A percentile compares a stretch with the other conserved stretches of the same genome.
These are phyloP conservation scores for Orbilia ellipsospora DNA, from an alignment of 2,329 filamentous ascomycete genomes.

Conservation along the genomic window DNA sequence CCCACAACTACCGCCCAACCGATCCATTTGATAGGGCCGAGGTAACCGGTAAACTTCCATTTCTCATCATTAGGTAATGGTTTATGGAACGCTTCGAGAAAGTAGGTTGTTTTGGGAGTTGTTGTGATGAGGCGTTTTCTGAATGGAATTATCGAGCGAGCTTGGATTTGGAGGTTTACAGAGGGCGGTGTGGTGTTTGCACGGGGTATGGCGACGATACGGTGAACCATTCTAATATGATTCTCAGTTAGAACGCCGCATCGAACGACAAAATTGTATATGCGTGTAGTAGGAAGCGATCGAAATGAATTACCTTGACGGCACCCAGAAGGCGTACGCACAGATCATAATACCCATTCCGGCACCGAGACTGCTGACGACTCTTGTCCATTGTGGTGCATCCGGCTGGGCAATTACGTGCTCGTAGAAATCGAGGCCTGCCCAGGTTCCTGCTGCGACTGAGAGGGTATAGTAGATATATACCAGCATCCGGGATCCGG, in stretches of 20 bases:
- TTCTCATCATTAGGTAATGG: neutral
- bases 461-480: slow-evolving; percentile 49
- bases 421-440: slow-evolving; percentile 36
- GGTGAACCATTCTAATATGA: slow-evolving; percentile 28
- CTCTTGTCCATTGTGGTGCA: slow-evolving; percentile 41
- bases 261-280: neutral
- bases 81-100: slow-evolving; percentile 35
- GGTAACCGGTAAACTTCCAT: slow-evolving; percentile 43
- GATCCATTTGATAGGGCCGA: slow-evolving; percentile 46
- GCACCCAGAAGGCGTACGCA: slow-evolving; percentile 48
- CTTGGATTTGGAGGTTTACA: slow-evolving; percentile 39
- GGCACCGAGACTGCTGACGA: slow-evolving; percentile 22
- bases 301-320: slow-evolving; percentile 28
- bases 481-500: slow-evolving; percentile 32
- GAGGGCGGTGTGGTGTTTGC: slow-evolving; percentile 13
- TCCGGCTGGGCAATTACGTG: slow-evolving; percentile 36
- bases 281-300: neutral
- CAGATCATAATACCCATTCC: slow-evolving; percentile 50
- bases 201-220: slow-evolving; percentile 36
- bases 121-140: slow-evolving; percentile 23
- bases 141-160: slow-evolving; percentile 47
- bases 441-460: slow-evolving; percentile 33
- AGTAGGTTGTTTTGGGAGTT: slow-evolving; percentile 24
- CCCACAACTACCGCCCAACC: slow-evolving; percentile 25
- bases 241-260: neutral